Percentiles rank a stretch among this genome's conserved stretches.
Conservation (phyloP, 257 asterid genomes). For the Capsicum chinense region DNA sequence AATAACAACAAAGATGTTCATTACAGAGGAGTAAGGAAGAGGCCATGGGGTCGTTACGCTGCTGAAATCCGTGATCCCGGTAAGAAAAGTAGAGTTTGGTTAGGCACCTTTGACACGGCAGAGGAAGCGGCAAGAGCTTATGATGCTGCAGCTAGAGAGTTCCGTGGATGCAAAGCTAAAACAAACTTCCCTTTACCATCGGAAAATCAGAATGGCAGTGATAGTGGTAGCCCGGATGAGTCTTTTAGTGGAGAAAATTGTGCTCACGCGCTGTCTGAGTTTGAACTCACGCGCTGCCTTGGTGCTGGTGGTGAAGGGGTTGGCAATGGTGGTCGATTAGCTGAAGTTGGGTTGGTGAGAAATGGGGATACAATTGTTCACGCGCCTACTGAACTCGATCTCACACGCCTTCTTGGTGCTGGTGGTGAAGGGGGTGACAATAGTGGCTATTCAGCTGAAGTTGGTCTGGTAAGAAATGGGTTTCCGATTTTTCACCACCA, state of each 20-base stretch:
- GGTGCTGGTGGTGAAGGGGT: not conserved
- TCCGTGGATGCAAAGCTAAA: conserved; percentile 88
- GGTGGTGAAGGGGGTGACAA: conserved; percentile 14
- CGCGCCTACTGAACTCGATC: conserved; percentile 61
- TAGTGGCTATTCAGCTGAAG: conserved; percentile 27
- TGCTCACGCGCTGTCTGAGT: conserved; percentile 49
- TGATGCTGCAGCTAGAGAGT: conserved; percentile 76
- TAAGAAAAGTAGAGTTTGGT: conserved; percentile 84
- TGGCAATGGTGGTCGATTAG: not conserved
- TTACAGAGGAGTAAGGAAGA: conserved; percentile 88
- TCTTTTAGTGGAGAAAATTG: conserved; percentile 57
- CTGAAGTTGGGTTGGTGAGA: conserved; percentile 28
- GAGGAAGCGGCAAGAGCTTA: conserved; percentile 94
- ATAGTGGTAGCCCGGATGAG: conserved; percentile 74
- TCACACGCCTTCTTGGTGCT: conserved; percentile 63
- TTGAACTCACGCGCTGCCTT: conserved; percentile 81
- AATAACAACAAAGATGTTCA: conserved; percentile 52
- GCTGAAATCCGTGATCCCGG: conserved; percentile 95
- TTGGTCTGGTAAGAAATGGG: conserved; percentile 30
- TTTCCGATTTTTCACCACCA: conserved; percentile 13
- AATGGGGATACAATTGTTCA: conserved; percentile 47
- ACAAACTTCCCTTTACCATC: conserved; percentile 64
- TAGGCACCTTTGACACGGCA: conserved; percentile 92
- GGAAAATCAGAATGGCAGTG: conserved; percentile 56
- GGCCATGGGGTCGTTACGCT: conserved; percentile 99